Base-by-base conservation (phyloP, 495 filamentous ascomycete species). In the Aspergillus funiculosus region DNA sequence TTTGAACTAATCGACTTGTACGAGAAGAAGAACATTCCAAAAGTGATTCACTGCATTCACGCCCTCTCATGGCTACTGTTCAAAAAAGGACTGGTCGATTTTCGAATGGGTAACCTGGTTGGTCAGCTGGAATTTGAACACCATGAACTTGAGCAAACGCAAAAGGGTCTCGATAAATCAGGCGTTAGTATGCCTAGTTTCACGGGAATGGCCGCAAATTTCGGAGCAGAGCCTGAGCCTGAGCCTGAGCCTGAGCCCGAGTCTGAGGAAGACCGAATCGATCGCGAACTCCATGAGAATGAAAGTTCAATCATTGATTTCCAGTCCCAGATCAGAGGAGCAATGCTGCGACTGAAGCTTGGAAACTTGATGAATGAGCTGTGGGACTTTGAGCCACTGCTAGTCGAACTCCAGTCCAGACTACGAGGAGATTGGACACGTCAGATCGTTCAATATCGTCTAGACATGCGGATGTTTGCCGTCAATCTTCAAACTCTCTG, bases 21-120 rank as follows among this genome's bases (percentile, higher is more conserved):
- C 71, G 94, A 99, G 63, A 99, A 97, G 72, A 99, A 99, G 66
- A 99, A 99, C 56, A 90, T 97, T 5, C 94, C 94, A 0, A 99
- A 95, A 66, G 94, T 96, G 56, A 97, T 99, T 49, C 92, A 99
- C 66, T 96, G 94, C 63, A 89, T 99, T 46, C 94, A 99, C 61
- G 94, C 94, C 2, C 67, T 97, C 10, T 95, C 90, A 54, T 99
- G 91, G 87, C 71, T 97, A 28, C 77, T 99, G 5, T 96, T 85
- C 67, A 81, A 94, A 36, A 94, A 95, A 59, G 90, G 90, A 1
- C 85, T 99, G 34, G 82, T 96, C 19, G 85, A 87, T 53, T 96
- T 97, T 66, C 81, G 90, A 7, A 97, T 99, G 63, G 94, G 90
- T n/a, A 99, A 99, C 57, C 75, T 99, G 32, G 89, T 99, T 48